Percentiles rank a stretch among this genome's conserved stretches.
Evolutionary conservation across 352 stramenopile species (phyloP).

Genomic region (Thalassiosira exigua): DNA sequence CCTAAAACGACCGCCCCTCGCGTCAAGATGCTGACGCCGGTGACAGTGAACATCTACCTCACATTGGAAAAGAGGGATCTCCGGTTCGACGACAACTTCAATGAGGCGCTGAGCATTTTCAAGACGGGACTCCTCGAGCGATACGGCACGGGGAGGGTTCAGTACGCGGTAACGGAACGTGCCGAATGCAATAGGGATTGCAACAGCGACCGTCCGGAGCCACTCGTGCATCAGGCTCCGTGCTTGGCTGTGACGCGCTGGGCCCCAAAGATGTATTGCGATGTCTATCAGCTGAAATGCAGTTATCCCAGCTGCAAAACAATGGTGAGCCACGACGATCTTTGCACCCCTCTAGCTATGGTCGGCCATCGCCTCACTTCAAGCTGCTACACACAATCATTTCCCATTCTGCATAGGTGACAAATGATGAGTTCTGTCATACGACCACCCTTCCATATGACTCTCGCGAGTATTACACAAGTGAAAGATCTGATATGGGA

Average conservation of each 20-base stretch:
- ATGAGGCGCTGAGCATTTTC: no score
- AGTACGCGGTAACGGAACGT: not conserved
- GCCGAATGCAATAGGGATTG: not conserved
- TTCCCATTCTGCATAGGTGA: no score
- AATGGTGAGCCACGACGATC: no score
- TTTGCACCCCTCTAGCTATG: no score
- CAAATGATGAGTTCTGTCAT: conserved; percentile 59
- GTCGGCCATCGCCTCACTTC: no score
- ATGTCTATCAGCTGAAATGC: not conserved
- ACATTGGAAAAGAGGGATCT: no score
- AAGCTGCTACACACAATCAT: no score
- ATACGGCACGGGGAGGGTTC: conserved; percentile 10
- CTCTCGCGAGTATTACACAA: conserved; percentile 36
- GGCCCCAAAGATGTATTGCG: not conserved
- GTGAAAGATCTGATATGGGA: not conserved
- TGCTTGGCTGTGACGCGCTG: conserved; percentile 1
- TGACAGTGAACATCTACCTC: no score
- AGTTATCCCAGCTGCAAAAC: conserved; percentile 44
- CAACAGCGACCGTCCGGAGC: not conserved
- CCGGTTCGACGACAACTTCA: no score
- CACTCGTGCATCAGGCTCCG: not conserved
- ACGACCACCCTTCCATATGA: not conserved
- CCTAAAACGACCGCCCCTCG: no score
- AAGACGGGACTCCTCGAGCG: not conserved
- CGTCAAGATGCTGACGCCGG: no score